phyloP scores from a whole-genome alignment of 257 asterid species.

The Perilla frutescens region DNA sequence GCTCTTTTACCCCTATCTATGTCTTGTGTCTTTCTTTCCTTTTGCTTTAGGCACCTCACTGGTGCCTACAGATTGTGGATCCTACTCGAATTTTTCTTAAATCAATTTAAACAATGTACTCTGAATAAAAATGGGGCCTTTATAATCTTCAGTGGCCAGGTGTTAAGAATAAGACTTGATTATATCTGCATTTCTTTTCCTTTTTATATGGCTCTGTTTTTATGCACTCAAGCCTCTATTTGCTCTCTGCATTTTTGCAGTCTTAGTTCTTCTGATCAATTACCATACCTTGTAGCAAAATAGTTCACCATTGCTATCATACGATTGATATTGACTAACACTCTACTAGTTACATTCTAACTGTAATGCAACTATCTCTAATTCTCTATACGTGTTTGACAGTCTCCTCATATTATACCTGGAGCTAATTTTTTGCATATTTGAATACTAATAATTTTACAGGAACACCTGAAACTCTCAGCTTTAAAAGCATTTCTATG shows the following conservation, averaged over 20 bases:
- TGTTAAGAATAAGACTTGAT: too few relatives aligned
- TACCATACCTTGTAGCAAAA: not conserved
- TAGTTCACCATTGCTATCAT: not conserved
- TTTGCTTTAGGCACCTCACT: too few relatives aligned
- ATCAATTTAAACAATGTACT: too few relatives aligned
- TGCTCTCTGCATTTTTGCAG: slow-evolving; percentile 7
- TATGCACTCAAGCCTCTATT: slow-evolving; percentile 4
- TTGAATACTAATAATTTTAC: not conserved
- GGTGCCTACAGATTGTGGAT: too few relatives aligned
- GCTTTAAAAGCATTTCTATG: not conserved
- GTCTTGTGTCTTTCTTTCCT: too few relatives aligned
- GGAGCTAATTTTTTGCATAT: not conserved
- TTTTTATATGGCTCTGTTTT: not conserved
- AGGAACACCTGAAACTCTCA: slow-evolving; percentile 2
- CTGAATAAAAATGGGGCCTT: too few relatives aligned
- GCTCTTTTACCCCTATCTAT: too few relatives aligned
- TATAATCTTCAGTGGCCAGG: too few relatives aligned
- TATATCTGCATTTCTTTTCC: not conserved
- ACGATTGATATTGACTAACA: not conserved
- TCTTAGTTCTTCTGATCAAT: not conserved
- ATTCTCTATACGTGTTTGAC: not conserved
- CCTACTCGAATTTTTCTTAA: too few relatives aligned
- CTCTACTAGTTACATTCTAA: not conserved
- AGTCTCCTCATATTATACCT: not conserved
- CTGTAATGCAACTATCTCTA: slow-evolving; percentile 2